phyloP scores from a whole-genome alignment of 805 yeast species.

The Ogataea sp. region DNA sequence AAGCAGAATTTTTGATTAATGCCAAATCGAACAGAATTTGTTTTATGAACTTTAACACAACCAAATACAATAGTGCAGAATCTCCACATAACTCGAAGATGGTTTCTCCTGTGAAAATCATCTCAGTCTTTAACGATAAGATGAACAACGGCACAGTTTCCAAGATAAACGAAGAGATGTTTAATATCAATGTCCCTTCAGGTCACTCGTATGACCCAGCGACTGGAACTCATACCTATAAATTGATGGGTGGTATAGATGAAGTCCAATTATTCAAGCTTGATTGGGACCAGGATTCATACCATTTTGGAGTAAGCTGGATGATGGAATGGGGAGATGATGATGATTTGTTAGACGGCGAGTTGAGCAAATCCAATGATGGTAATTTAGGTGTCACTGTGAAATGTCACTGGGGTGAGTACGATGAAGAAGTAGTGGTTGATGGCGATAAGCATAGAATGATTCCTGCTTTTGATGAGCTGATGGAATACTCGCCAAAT shows the following conservation, averaged over 20 bases:
- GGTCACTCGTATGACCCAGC: constrained; percentile 34
- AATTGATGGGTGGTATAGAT: constrained; percentile 55
- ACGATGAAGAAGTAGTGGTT: constrained; percentile 35
- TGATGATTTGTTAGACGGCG: constrained; percentile 21
- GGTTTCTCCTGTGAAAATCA: constrained; percentile 55
- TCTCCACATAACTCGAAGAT: constrained; percentile 22
- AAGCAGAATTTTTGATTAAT: constrained; percentile 51
- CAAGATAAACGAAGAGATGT: constrained; percentile 2
- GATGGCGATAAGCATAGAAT: constrained; percentile 29
- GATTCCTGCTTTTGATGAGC: constrained; percentile 67
- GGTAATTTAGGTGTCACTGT: constrained; percentile 45
- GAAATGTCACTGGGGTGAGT: constrained; percentile 76
- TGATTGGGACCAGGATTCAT: constrained; percentile 43
- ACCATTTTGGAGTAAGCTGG: constrained; percentile 70
- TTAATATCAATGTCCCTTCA: constrained; percentile 25
- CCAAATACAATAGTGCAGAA: constrained; percentile 27
- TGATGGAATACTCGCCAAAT: constrained; percentile 58
- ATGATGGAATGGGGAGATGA: constrained; percentile 37
- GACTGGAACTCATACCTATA: constrained; percentile 32
- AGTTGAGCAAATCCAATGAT: constrained; percentile 14
- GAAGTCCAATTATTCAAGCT: constrained; percentile 57
- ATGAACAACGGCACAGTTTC: constrained; percentile 2
- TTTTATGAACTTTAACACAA: constrained; percentile 47
- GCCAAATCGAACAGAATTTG: constrained; percentile 62
- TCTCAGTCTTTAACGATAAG: constrained; percentile 40